phyloP scores from a whole-genome alignment of 257 asterid genomes.

The Coffea canephora region DNA sequence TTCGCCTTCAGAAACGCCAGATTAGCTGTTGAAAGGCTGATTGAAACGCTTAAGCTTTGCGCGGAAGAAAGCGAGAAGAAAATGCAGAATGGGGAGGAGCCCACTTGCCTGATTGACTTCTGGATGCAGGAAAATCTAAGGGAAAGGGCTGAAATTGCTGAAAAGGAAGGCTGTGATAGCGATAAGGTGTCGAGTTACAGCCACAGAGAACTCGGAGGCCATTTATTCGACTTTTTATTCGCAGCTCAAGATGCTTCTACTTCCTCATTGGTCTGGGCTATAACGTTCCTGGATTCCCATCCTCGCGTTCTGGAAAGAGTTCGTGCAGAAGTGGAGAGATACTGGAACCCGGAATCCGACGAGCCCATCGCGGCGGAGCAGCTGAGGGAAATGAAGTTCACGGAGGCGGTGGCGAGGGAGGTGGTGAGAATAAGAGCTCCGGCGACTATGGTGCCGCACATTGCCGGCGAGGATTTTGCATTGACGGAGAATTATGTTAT shows the following conservation, averaged over 20 bases:
- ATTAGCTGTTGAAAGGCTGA: slow-evolving; percentile 53
- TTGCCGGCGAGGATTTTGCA: slow-evolving; percentile 63
- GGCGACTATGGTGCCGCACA: slow-evolving; percentile 88
- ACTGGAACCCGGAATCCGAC: slow-evolving; percentile 54
- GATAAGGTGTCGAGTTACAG: slow-evolving; percentile 19
- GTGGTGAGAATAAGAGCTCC: slow-evolving; percentile 76
- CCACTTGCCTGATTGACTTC: slow-evolving; percentile 68
- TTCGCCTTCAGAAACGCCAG: slow-evolving; percentile 78
- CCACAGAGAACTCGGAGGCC: slow-evolving; percentile 57
- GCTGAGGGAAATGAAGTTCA: slow-evolving; percentile 70
- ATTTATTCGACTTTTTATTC: slow-evolving; percentile 70
- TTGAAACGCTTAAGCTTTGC: slow-evolving; percentile 50
- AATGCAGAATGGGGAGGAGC: slow-evolving; percentile 53
- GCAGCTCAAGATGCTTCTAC: slow-evolving; percentile 95
- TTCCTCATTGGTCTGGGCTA: slow-evolving; percentile 74
- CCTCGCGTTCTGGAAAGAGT: slow-evolving; percentile 50
- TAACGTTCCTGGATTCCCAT: slow-evolving; percentile 56
- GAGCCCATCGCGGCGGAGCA: slow-evolving; percentile 43
- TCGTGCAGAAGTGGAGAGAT: slow-evolving; percentile 48
- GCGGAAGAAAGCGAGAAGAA: slow-evolving; percentile 51
- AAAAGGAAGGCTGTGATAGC: not conserved
- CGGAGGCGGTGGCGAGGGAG: slow-evolving; percentile 90
- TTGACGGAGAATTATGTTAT: slow-evolving; percentile 56
- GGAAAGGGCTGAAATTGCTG: slow-evolving; percentile 26
- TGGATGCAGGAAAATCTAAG: slow-evolving; percentile 64